Base-by-base conservation (phyloP, 2,329 filamentous ascomycete genomes). In the Colletotrichum aenigma region DNA sequence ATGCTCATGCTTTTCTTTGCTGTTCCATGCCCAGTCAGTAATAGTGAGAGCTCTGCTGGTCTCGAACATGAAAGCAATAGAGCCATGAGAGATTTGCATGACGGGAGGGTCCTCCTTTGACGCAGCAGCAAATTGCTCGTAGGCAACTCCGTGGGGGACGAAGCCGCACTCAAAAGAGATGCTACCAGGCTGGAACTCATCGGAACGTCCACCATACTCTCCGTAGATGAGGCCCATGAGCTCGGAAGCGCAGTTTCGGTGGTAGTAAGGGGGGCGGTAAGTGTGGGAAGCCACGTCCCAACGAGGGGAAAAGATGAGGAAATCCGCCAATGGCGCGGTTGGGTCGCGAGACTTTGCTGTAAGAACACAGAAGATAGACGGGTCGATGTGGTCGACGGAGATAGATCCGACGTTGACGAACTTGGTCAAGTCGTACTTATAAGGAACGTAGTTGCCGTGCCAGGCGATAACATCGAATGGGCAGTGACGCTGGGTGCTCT, bases 391-490 rank as follows among this genome's bases (percentile, higher is more conserved):
- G 80, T 94, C 92, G 78, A 88, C 89, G 9, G 87, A 89, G 66
- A 91, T 88, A 76, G 86, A 88, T 66, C 90, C 92, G 82, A 91
- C 83, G 83, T 89, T 88, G 87, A 93, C 81, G 86, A 93, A 84
- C 73, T 89, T 89, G 9, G 88, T 89, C 6, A 91, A 80, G 66
- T 89, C 89, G 79, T 91, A 91, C 81, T 91, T 91, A 82, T 87
- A 90, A 0, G 89, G 89, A 70, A 91, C 91, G 79, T 93, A 93
- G 67, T 90, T 92, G n/a, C 93, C 93, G 78, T 94, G 92, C 93
- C 93, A 94, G 3, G 92, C 93, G 1, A 94, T 91, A 2, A 94
- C 93, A 78, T 94, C 93, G 79, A 94, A 95, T 0, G 93, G 93
- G 4, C 89, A 92, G 80, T 94, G 93, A 26, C 86, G 86, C 80